Evolutionary conservation across 805 yeast genomes (phyloP), one percentile per base, ranked within the genome.

Genomic region (Priceomyces carsonii): DNA sequence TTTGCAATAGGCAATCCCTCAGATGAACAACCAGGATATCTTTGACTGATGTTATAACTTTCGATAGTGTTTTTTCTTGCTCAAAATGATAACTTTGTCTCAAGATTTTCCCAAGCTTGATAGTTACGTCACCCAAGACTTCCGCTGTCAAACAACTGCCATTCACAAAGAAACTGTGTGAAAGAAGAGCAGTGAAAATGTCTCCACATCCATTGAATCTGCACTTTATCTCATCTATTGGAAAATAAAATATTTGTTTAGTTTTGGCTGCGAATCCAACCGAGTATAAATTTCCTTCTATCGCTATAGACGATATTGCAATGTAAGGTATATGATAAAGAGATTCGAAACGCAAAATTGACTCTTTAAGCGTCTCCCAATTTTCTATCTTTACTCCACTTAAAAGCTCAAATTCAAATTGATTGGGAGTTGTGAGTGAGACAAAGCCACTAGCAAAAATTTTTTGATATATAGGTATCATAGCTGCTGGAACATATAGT

Each of bases 151-250:
- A 49, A 6, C 16, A 22, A 12, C 27, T 31, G 4, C 37, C 33
- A 26, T 44, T 62, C 6, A 43, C 55, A 37, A 63, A 62, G 43
- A 71, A 71, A 1, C 66, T 56, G 44, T 82, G 76, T 3, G 82
- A 68, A 13, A 84, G 44, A 10, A 85, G 50, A 1, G 82, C 88
- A 3, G 80, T 66, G 53, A 84, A 82, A 12, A 85, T 57, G 52
- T 85, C 93, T 2, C 93, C 93, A 39, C 85, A 75, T 1, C 93
- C 93, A 26, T 79, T 80, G 53, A 83, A 84, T 1, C 67, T 61
- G 7, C 88, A 86, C 14, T 73, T 61, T 8, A 84, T 74, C 44
- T 63, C 59, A 4, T 69, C 63, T 2, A 80, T 71, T 16, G 67
- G 65, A 29, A 68, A 62, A 26, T 58, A 55, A 34, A 70, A 69